Percentiles rank a stretch among this genome's conserved stretches.
phyloP scores from a whole-genome alignment of 345 rosid species.

The Microthlaspi erraticum region DNA sequence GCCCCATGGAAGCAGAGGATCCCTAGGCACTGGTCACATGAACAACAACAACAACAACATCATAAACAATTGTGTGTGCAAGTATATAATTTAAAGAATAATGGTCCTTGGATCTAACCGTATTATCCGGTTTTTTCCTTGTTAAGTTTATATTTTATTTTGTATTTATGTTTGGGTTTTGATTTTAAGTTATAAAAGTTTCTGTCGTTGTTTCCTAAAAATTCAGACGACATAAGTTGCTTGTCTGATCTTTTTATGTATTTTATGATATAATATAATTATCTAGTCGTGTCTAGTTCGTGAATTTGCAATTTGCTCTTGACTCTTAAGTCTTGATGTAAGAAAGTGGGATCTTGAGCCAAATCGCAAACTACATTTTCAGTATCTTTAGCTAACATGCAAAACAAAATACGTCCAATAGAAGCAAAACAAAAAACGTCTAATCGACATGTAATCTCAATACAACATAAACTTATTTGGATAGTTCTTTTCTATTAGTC shows the following conservation, averaged over 20 bases:
- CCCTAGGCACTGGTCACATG: background rate
- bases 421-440: background rate
- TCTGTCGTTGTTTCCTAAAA: background rate
- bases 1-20: slow-evolving; percentile 17
- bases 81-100: background rate
- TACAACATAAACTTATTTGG: background rate
- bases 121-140: background rate
- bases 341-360: background rate
- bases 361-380: background rate
- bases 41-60: background rate
- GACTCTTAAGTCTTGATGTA: no score
- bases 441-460: background rate
- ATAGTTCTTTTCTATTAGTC: no score
- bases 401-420: slow-evolving; percentile 9
- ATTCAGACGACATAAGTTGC: slow-evolving; percentile 7
- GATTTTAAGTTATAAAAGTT: background rate
- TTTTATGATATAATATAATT: background rate
- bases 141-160: background rate
- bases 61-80: background rate
- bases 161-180: background rate
- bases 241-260: background rate
- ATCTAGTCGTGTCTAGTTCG: background rate
- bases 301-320: background rate
- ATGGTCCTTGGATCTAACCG: slow-evolving; percentile 7
- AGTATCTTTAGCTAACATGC: background rate